These are phyloP conservation scores for Sporothrix humicola DNA, from an alignment of 2,329 filamentous ascomycete species.

Conservation along the genomic window DNA sequence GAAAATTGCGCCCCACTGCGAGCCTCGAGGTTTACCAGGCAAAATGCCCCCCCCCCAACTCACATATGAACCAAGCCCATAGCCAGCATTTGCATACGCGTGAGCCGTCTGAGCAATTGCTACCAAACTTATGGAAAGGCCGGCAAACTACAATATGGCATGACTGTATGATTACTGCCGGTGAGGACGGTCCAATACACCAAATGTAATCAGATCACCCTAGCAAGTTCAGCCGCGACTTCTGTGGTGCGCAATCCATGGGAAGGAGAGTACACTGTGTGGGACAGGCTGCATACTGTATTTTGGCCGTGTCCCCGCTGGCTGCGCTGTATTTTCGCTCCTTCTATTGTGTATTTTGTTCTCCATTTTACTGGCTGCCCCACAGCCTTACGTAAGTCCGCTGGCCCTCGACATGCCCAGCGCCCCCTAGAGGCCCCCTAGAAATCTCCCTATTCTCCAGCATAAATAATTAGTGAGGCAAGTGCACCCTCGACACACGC, in stretches of 20 bases:
- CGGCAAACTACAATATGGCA: too few species aligned
- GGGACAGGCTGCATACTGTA: not conserved
- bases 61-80: too few species aligned
- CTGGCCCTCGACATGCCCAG: not conserved
- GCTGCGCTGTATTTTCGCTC: not conserved
- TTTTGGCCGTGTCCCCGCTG: constrained; percentile 5
- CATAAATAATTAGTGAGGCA: too few species aligned
- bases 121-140: too few species aligned
- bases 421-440: not conserved
- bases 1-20: not conserved
- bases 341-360: constrained; percentile 6
- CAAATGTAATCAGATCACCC: too few species aligned
- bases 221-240: not conserved
- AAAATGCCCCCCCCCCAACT: too few species aligned
- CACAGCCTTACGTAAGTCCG: constrained; percentile 7
- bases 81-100: too few species aligned
- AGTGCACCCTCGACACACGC: not conserved
- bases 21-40: not conserved
- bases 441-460: constrained; percentile 4
- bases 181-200: too few species aligned
- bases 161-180: too few species aligned
- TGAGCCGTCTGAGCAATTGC: too few species aligned
- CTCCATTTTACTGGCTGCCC: not conserved
- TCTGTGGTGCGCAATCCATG: not conserved
- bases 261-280: too few species aligned